A percentile compares a stretch with the other conserved stretches of the same genome.
Conservation (phyloP, 306 rosid genomes). For the Mimosa bimucronata region DNA sequence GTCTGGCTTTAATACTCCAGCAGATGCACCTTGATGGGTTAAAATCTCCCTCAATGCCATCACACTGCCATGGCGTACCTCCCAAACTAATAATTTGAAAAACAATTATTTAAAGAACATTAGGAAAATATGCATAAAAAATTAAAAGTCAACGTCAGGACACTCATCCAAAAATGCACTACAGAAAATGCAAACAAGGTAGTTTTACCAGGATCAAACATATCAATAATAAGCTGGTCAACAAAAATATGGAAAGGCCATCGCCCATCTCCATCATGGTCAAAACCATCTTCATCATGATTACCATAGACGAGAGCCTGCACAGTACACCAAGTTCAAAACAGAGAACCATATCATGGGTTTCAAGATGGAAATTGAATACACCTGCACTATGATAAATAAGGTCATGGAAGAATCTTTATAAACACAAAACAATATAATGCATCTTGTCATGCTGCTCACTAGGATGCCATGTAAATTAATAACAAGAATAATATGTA, state of each 20-base stretch:
- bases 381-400: slow-evolving; percentile 1
- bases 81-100: slow-evolving; percentile 75
- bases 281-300: slow-evolving; percentile 71
- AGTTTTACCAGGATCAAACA: slow-evolving; percentile 89
- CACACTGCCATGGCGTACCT: slow-evolving; percentile 93
- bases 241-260: slow-evolving; percentile 91
- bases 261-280: slow-evolving; percentile 73
- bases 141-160: background rate
- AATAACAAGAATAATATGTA: background rate
- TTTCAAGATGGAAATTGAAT: slow-evolving; percentile 30
- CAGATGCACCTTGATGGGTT: slow-evolving; percentile 93
- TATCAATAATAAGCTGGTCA: slow-evolving; percentile 88
- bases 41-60: slow-evolving; percentile 97
- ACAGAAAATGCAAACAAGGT: background rate
- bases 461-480: slow-evolving; percentile 17
- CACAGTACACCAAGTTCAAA: slow-evolving; percentile 34
- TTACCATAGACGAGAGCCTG: slow-evolving; percentile 53
- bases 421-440: background rate
- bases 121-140: slow-evolving; percentile 12
- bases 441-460: slow-evolving; percentile 22
- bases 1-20: slow-evolving; percentile 71
- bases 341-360: slow-evolving; percentile 29
- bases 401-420: slow-evolving; percentile 17
- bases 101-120: slow-evolving; percentile 27
- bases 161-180: slow-evolving; percentile 23